These are phyloP conservation scores for Raphidocelis subcapitata DNA, from an alignment of 139 green algal species.

Conservation along the genomic window DNA sequence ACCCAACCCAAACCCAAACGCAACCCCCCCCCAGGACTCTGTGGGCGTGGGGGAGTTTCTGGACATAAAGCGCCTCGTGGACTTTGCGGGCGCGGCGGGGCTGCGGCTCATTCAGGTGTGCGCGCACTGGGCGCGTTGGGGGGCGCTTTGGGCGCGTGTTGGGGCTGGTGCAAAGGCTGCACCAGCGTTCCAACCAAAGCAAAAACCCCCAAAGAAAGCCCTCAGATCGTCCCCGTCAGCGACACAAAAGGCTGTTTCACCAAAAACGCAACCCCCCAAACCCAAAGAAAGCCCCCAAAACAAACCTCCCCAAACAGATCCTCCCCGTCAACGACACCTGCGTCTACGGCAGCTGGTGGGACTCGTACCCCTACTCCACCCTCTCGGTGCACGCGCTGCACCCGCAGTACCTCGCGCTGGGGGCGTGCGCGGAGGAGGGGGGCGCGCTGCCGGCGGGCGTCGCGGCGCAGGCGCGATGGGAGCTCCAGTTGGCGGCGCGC, in stretches of 20 bases:
- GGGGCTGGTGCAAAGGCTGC: too few species aligned
- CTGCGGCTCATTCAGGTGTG: constrained; percentile 34
- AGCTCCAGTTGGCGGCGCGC: too few species aligned
- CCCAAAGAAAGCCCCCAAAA: too few species aligned
- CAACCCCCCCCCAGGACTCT: too few species aligned
- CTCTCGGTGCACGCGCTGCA: constrained; percentile 93
- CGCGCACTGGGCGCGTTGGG: not conserved
- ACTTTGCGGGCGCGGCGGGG: constrained; percentile 59
- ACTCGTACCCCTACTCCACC: constrained; percentile 95
- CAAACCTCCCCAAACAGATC: constrained; percentile 91
- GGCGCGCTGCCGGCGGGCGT: constrained; percentile 36
- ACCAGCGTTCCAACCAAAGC: too few species aligned
- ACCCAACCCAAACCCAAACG: too few species aligned
- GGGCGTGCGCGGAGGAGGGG: constrained; percentile 30
- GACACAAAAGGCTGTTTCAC: not conserved
- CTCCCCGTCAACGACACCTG: constrained; percentile 96
- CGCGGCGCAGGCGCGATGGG: constrained; percentile 32
- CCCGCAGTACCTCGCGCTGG: constrained; percentile 61
- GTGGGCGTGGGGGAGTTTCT: constrained; percentile 91
- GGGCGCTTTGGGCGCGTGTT: not conserved
- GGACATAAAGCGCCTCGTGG: constrained; percentile 82
- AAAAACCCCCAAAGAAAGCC: too few species aligned
- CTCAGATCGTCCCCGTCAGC: not conserved
- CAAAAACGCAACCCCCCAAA: not conserved
- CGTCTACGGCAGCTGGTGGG: constrained; percentile 89